These are phyloP conservation scores for Penicillium sp. DNA, from an alignment of 2,329 filamentous ascomycete species.

Conservation along the genomic window DNA sequence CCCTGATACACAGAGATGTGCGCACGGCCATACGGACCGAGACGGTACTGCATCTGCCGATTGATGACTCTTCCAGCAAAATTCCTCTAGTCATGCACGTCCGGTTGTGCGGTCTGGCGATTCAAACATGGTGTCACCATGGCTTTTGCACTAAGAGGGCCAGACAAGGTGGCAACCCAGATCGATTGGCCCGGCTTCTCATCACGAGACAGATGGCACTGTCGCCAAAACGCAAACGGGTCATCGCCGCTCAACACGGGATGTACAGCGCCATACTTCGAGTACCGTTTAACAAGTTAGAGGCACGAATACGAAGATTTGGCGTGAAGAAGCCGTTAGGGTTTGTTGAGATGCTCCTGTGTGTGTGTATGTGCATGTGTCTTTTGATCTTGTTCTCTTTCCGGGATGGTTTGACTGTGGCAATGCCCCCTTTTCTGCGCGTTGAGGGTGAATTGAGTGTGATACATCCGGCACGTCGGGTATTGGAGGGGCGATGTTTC, in stretches of 20 bases:
- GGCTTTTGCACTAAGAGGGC: constrained; percentile 13
- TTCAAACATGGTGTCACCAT: constrained; percentile 21
- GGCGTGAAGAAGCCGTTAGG: neutral
- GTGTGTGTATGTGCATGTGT: constrained; percentile 5
- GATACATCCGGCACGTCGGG: constrained; percentile 13
- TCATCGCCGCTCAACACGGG: constrained; percentile 11
- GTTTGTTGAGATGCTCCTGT: neutral
- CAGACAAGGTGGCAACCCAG: neutral
- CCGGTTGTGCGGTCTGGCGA: constrained; percentile 19
- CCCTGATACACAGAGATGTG: constrained; percentile 10
- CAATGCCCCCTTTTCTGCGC: constrained; percentile 6
- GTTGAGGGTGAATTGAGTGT: constrained; percentile 7
- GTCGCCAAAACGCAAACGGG: constrained; percentile 11
- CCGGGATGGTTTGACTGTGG: constrained; percentile 13
- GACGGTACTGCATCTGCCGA: constrained; percentile 19
- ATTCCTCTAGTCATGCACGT: constrained; percentile 18
- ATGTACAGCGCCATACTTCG: constrained; percentile 1
- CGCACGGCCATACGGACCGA: constrained; percentile 21
- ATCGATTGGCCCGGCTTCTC: constrained; percentile 13
- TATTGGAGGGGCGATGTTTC: constrained; percentile 15
- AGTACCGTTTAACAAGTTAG: constrained; percentile 2
- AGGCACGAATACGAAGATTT: neutral
- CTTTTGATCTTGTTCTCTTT: constrained; percentile 13
- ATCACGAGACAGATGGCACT: constrained; percentile 20
- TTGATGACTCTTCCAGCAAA: constrained; percentile 12